These are phyloP conservation scores for Solanum ossicruentum DNA, from an alignment of 257 asterid species.

Conservation along the genomic window DNA sequence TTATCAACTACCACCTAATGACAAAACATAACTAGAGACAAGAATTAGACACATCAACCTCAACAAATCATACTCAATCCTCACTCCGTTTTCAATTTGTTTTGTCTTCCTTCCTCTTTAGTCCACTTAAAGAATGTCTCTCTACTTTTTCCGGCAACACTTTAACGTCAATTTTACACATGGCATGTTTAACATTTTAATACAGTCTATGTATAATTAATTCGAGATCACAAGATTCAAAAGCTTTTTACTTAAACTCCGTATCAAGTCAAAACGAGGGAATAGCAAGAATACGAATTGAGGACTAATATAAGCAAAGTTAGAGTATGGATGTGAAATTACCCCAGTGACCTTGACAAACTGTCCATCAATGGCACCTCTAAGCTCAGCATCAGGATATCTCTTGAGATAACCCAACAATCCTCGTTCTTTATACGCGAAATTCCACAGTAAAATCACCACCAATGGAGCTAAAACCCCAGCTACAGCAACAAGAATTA, in stretches of 20 bases:
- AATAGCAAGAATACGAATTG: not conserved
- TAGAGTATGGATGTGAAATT: slow-evolving; percentile 10
- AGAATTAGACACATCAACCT: not conserved
- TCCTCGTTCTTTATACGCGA: slow-evolving; percentile 32
- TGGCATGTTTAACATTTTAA: not conserved
- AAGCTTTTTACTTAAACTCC: not conserved
- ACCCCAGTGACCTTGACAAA: slow-evolving; percentile 99
- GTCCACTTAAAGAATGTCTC: not conserved
- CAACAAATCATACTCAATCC: not conserved
- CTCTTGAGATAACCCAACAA: slow-evolving; percentile 36
- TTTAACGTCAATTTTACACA: not conserved
- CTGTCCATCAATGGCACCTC: slow-evolving; percentile 91
- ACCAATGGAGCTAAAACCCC: slow-evolving; percentile 34
- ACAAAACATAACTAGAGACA: not conserved
- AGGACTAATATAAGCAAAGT: not conserved
- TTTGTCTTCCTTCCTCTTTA: not conserved
- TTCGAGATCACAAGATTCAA: not conserved
- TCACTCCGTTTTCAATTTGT: not conserved
- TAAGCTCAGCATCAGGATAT: slow-evolving; percentile 70
- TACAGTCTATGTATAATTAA: not conserved
- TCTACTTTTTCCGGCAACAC: not conserved
- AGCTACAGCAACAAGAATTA: slow-evolving; percentile 50
- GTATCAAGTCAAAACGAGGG: not conserved
- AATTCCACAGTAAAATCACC: slow-evolving; percentile 47
- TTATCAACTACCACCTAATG: not conserved